Base-by-base conservation (phyloP, 2,329 filamentous ascomycete genomes). In the Intubia oerlemansii region DNA sequence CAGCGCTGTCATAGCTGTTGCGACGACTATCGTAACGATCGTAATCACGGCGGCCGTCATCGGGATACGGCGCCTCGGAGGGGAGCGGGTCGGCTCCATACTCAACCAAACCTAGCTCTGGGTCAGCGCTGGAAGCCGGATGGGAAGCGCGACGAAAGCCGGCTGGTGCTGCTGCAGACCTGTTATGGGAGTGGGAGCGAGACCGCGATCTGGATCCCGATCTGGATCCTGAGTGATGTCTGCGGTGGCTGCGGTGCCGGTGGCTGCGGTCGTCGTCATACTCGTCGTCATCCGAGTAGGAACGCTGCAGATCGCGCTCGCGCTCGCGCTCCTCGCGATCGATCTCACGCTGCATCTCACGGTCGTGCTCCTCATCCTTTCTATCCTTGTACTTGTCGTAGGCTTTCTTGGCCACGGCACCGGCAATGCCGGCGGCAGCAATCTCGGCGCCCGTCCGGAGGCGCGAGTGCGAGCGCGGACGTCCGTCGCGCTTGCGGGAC, bases 41-140 rank as follows among this genome's bases (percentile, higher is more conserved):
- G n/a, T n/a, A n/a, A n/a, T n/a, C n/a, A n/a, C n/a, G n/a, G n/a
- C n/a, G n/a, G n/a, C n/a, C n/a, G n/a, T n/a, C n/a, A n/a, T n/a
- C n/a, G n/a, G n/a, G n/a, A n/a, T n/a, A n/a, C n/a, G n/a, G n/a
- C n/a, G n/a, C n/a, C n/a, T n/a, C n/a, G n/a, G n/a, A n/a, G n/a
- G n/a, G 53, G 38, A 73, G 54, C 41, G 66, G 65, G 38, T 60
- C 56, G 44, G 53, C 56, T 40, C 67, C 67, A 54, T 73, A 73
- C 48, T 72, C 63, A 59, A 73, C 64, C 57, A 71, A 57, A 53
- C 66, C 67, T 67, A 71, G 53, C 53, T 69, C 64, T 54, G 57
- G 59, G 64, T 71, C 66, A 70, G 62, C 34, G 24, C 27, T 29
- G 19, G 36, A 24, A 46, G 43, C 27, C 27, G 26, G 28, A 41